Conservation (phyloP, 805 yeast genomes). For the Suhomyces pyralidae region DNA sequence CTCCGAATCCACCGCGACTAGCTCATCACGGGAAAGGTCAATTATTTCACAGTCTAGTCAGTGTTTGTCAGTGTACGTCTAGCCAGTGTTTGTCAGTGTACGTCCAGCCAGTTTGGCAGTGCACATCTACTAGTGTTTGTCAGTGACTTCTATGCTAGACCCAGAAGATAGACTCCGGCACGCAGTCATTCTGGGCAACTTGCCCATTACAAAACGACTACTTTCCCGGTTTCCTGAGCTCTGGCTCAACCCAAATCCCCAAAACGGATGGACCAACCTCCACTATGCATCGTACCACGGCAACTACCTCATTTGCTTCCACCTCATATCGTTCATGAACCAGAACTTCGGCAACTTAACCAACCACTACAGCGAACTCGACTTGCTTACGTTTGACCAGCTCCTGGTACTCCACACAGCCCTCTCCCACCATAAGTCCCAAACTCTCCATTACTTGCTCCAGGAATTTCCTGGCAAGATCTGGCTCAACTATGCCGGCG, state of each 20-base stretch:
- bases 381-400: conserved; percentile 48
- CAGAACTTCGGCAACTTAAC: conserved; percentile 19
- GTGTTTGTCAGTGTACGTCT: background rate
- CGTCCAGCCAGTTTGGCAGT: background rate
- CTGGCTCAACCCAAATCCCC: conserved; percentile 63
- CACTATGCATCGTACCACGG: conserved; percentile 81
- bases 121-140: background rate
- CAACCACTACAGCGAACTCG: conserved; percentile 19
- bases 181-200: conserved; percentile 62
- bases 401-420: conserved; percentile 73
- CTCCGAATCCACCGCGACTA: too few species aligned
- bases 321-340: conserved; percentile 46
- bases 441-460: conserved; percentile 68
- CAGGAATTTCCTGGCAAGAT: conserved; percentile 39
- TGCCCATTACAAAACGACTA: conserved; percentile 60
- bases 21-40: too few species aligned
- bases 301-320: conserved; percentile 62
- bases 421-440: conserved; percentile 55
- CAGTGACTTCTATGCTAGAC: conserved; percentile 48
- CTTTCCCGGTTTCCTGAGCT: conserved; percentile 67
- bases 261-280: conserved; percentile 72
- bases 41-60: too few species aligned
- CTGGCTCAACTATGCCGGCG: conserved; percentile 56
- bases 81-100: background rate
- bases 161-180: conserved; percentile 64